Percentiles rank a stretch among this genome's conserved stretches.
These are phyloP conservation scores for Pseudoneurospora amorphoporcata DNA, from an alignment of 495 filamentous ascomycete genomes.

Conservation along the genomic window DNA sequence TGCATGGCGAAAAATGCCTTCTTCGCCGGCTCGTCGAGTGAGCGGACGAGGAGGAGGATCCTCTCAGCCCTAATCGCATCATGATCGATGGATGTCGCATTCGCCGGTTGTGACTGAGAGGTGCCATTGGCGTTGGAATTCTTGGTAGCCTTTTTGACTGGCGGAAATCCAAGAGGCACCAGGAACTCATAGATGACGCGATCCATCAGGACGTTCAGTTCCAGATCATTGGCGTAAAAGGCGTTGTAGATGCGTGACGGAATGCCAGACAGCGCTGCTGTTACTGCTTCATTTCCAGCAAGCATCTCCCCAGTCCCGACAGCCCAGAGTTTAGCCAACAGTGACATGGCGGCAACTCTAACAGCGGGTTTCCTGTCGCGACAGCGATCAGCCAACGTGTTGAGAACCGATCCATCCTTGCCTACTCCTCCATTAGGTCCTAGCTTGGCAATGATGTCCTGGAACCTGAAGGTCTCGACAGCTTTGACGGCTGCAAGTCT, in stretches of 20 bases:
- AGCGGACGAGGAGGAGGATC: conserved; percentile 67
- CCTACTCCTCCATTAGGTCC: conserved; percentile 60
- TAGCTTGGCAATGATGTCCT: conserved; percentile 70
- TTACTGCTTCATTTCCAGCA: conserved; percentile 66
- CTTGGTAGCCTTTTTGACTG: conserved; percentile 51
- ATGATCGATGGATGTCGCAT: conserved; percentile 46
- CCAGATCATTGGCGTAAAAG: conserved; percentile 81
- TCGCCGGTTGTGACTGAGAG: conserved; percentile 43
- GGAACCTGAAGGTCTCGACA: conserved; percentile 65
- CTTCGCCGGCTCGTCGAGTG: conserved; percentile 67
- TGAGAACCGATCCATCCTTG: conserved; percentile 60
- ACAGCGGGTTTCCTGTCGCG: conserved; percentile 78
- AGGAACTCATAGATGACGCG: conserved; percentile 78
- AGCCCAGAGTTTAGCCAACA: conserved; percentile 80
- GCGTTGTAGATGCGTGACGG: conserved; percentile 80
- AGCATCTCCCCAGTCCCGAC: conserved; percentile 81
- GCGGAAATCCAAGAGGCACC: conserved; percentile 74
- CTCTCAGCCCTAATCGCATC: conserved; percentile 82
- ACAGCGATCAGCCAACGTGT: conserved; percentile 73
- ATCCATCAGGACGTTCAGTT: conserved; percentile 76
- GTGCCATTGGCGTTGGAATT: conserved; percentile 40
- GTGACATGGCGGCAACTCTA: conserved; percentile 73
- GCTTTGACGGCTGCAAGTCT: conserved; percentile 76
- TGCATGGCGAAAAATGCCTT: conserved; percentile 86
- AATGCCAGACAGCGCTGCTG: conserved; percentile 60